These are phyloP conservation scores for Yarrowia alimentaria DNA, from an alignment of 805 yeast genomes.

Conservation along the genomic window DNA sequence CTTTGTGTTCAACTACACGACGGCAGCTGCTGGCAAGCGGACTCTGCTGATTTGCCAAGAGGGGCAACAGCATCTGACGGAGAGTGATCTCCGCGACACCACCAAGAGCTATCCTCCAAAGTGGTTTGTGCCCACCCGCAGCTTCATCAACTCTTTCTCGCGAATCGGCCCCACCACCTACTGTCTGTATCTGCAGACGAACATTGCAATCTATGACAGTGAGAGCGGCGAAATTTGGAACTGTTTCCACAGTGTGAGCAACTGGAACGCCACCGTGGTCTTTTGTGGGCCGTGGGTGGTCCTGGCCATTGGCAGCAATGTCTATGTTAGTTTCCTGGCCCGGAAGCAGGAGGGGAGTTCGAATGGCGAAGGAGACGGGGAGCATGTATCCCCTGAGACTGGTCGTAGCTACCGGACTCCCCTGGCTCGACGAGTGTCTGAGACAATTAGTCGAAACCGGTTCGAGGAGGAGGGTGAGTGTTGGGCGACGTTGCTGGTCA, in stretches of 20 bases:
- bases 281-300: conserved; percentile 26
- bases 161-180: not conserved
- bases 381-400: too few species aligned
- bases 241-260: conserved; percentile 21
- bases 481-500: conserved; percentile 20
- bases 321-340: conserved; percentile 14
- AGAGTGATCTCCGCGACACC: not conserved
- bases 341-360: too few species aligned
- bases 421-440: conserved; percentile 1
- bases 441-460: conserved; percentile 3
- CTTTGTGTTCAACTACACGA: conserved; percentile 10
- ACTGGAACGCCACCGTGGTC: conserved; percentile 18
- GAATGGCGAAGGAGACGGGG: too few species aligned
- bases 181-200: conserved; percentile 19
- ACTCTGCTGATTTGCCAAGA: conserved; percentile 4
- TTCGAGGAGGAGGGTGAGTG: conserved; percentile 10
- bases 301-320: conserved; percentile 12
- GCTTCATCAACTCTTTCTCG: conserved; percentile 23
- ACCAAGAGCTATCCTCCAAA: conserved; percentile 4
- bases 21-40: not conserved
- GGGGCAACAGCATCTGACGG: not conserved
- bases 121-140: conserved; percentile 12
- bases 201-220: conserved; percentile 17
- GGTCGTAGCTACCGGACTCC: conserved; percentile 4
- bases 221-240: conserved; percentile 26